phyloP scores from a whole-genome alignment of 2,329 filamentous ascomycete genomes.

The Trichoderma sp. region DNA sequence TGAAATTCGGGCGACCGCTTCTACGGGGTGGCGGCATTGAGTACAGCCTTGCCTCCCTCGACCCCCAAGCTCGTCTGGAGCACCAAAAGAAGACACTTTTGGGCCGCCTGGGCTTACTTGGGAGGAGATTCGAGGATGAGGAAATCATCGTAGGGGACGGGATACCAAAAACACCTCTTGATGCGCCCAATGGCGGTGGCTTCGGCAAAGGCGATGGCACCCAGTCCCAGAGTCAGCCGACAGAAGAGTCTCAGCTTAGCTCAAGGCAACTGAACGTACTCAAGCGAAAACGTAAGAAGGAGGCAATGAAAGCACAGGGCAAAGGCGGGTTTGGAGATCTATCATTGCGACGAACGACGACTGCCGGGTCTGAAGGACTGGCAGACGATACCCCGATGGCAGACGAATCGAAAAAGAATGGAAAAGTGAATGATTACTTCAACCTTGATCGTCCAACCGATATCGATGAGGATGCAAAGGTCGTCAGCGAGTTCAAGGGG shows the following conservation, averaged over 20 bases:
- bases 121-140: conserved; percentile 81
- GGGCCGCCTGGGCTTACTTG: conserved; percentile 78
- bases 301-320: conserved; percentile 80
- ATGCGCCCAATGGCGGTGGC: conserved; percentile 37
- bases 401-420: conserved; percentile 59
- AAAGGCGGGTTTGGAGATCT: conserved; percentile 90
- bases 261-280: conserved; percentile 91
- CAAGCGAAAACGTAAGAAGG: conserved; percentile 89
- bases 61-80: conserved; percentile 74
- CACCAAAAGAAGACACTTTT: conserved; percentile 87
- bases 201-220: conserved; percentile 36
- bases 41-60: conserved; percentile 76
- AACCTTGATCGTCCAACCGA: conserved; percentile 75
- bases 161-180: conserved; percentile 45
- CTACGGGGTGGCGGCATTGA: conserved; percentile 85
- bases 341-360: conserved; percentile 62
- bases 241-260: conserved; percentile 73
- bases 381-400: conserved; percentile 57
- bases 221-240: conserved; percentile 38
- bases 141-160: conserved; percentile 60
- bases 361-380: conserved; percentile 58
- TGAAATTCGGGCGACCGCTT: conserved; percentile 80
- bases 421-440: conserved; percentile 79
- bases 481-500: conserved; percentile 95
- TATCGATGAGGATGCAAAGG: conserved; percentile 83